Evolutionary conservation across 2,329 filamentous ascomycete genomes (phyloP).

Genomic region (Helicocarpus griseus): DNA sequence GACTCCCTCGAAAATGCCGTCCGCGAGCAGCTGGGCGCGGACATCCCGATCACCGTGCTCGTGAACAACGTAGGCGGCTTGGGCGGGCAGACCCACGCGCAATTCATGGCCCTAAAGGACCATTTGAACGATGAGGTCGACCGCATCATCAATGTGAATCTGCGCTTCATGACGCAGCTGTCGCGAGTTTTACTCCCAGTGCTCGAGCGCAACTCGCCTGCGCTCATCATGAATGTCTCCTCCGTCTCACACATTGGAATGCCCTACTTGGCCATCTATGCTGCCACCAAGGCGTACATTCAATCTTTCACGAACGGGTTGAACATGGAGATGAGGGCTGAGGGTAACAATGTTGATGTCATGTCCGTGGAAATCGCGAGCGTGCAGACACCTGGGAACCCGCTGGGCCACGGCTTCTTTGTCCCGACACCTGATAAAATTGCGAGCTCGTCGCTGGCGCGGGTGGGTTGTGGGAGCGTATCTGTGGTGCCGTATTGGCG

Average conservation of each 20-base stretch:
- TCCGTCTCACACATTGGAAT: slow-evolving; percentile 37
- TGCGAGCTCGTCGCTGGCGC: neutral
- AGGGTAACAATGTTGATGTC: slow-evolving; percentile 30
- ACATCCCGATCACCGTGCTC: slow-evolving; percentile 42
- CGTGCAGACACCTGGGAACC: slow-evolving; percentile 21
- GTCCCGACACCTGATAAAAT: slow-evolving; percentile 15
- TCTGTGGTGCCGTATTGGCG: neutral
- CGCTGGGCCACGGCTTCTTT: slow-evolving; percentile 17
- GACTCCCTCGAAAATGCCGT: slow-evolving; percentile 16
- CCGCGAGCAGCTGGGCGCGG: slow-evolving; percentile 18
- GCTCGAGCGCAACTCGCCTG: slow-evolving; percentile 32
- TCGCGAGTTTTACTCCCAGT: slow-evolving; percentile 38
- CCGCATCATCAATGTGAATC: slow-evolving; percentile 39
- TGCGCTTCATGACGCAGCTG: slow-evolving; percentile 42
- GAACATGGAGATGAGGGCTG: slow-evolving; percentile 33
- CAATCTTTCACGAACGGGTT: slow-evolving; percentile 33
- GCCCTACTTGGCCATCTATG: slow-evolving; percentile 41
- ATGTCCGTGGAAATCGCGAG: slow-evolving; percentile 27
- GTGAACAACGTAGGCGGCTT: slow-evolving; percentile 49
- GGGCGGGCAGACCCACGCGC: slow-evolving; percentile 10
- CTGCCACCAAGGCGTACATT: slow-evolving; percentile 39
- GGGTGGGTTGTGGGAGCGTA: neutral
- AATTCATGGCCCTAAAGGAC: slow-evolving; percentile 23
- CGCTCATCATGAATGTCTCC: slow-evolving; percentile 44
- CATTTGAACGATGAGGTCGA: slow-evolving; percentile 29